These are phyloP conservation scores for Pseudocercospora crystallina DNA, from an alignment of 2,329 filamentous ascomycete species.

Conservation along the genomic window DNA sequence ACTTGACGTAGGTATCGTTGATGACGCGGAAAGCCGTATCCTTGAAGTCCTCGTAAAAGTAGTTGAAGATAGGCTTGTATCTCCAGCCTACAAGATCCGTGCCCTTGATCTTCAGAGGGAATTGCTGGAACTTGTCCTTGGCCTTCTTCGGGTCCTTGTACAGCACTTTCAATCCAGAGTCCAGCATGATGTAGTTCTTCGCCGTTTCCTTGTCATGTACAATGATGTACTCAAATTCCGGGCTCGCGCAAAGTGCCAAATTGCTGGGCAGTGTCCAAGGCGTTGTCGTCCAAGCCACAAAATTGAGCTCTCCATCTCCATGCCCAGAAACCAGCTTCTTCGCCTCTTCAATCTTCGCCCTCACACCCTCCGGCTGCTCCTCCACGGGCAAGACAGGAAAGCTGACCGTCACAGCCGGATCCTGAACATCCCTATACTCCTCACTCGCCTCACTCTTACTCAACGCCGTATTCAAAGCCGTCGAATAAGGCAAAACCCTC, in stretches of 20 bases:
- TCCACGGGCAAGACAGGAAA: conserved; percentile 67
- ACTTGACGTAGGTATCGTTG: conserved; percentile 82
- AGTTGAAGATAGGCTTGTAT: conserved; percentile 85
- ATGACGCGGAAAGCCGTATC: conserved; percentile 78
- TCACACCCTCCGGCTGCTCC: conserved; percentile 32
- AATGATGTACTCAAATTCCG: conserved; percentile 84
- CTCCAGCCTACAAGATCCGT: conserved; percentile 84
- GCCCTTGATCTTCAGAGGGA: conserved; percentile 72
- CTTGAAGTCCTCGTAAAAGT: conserved; percentile 87
- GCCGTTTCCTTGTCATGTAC: conserved; percentile 78
- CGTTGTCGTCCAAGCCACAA: conserved; percentile 88
- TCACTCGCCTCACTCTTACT: conserved; percentile 94
- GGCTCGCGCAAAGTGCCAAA: conserved; percentile 72
- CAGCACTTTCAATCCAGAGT: conserved; percentile 74
- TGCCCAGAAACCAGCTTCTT: conserved; percentile 25
- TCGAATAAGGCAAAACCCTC: conserved; percentile 93
- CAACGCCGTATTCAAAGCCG: conserved; percentile 80
- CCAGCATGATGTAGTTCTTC: conserved; percentile 81
- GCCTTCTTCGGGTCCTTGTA: conserved; percentile 97
- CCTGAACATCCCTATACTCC: conserved; percentile 90
- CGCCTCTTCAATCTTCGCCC: conserved; percentile 30
- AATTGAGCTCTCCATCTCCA: conserved; percentile 59
- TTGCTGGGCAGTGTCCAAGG: conserved; percentile 85
- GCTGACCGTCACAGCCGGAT: conserved; percentile 83
- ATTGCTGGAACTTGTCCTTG: conserved; percentile 83